Evolutionary conservation across 169 alveolate species (phyloP).

Genomic region (Plasmodium ovale): DNA sequence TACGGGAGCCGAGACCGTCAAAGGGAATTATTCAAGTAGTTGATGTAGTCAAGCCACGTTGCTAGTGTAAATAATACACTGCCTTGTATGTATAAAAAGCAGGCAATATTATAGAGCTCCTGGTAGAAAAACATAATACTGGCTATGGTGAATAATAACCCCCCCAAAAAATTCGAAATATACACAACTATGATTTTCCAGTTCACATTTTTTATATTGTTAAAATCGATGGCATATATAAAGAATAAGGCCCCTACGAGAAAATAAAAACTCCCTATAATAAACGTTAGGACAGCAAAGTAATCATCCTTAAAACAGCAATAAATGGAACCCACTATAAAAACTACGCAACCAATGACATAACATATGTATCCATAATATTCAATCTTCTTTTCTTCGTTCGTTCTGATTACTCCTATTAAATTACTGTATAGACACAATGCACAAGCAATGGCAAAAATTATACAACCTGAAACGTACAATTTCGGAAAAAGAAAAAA

Average conservation of each 20-base stretch:
- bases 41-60: slow-evolving; percentile 43
- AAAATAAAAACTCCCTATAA: slow-evolving; percentile 49
- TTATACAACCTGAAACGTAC: slow-evolving; percentile 46
- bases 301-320: slow-evolving; percentile 42
- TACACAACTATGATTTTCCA: slow-evolving; percentile 25
- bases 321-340: slow-evolving; percentile 41
- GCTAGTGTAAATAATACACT: slow-evolving; percentile 58
- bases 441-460: slow-evolving; percentile 59
- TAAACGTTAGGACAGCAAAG: slow-evolving; percentile 19
- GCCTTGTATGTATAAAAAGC: slow-evolving; percentile 34
- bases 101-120: slow-evolving; percentile 17
- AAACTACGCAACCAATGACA: slow-evolving; percentile 25
- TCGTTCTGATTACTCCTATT: slow-evolving; percentile 3
- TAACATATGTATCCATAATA: slow-evolving; percentile 27
- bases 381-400: slow-evolving; percentile 12
- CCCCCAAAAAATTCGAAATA: slow-evolving; percentile 40
- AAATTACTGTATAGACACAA: slow-evolving; percentile 36
- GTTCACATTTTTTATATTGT: slow-evolving; percentile 22
- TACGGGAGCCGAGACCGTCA: background rate
- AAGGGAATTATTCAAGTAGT: slow-evolving; percentile 1
- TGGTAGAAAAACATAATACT: slow-evolving; percentile 37
- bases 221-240: slow-evolving; percentile 1
- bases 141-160: slow-evolving; percentile 50
- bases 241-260: slow-evolving; percentile 48
- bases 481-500: slow-evolving; percentile 24